These are phyloP conservation scores for Hagleromyces aurorensis DNA, from an alignment of 805 yeast genomes.

Conservation along the genomic window DNA sequence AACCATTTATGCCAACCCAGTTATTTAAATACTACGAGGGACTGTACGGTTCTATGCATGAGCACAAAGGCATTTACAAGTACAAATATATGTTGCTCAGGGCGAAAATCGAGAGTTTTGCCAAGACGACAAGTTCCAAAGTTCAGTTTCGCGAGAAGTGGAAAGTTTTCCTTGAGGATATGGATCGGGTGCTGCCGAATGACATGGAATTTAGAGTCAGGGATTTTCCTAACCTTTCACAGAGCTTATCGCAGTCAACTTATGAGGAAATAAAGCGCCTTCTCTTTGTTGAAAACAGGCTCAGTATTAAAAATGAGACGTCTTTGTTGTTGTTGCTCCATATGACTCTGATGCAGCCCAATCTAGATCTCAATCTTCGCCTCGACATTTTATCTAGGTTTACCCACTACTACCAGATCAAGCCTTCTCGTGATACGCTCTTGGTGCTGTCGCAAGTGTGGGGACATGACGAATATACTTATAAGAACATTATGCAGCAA, in stretches of 20 bases:
- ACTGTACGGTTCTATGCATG: conserved; percentile 7
- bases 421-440: too few species aligned
- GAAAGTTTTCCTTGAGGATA: conserved; percentile 27
- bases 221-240: conserved; percentile 23
- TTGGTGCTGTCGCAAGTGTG: too few species aligned
- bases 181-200: conserved; percentile 18
- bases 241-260: conserved; percentile 8
- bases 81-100: conserved; percentile 20
- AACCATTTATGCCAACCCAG: conserved; percentile 20
- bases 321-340: conserved; percentile 22
- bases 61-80: neutral
- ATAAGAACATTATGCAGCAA: too few species aligned
- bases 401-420: too few species aligned
- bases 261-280: conserved; percentile 8
- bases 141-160: conserved; percentile 25
- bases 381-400: too few species aligned
- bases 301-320: conserved; percentile 14
- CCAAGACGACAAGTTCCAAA: conserved; percentile 14
- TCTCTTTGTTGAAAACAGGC: conserved; percentile 15
- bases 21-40: conserved; percentile 16
- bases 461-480: too few species aligned
- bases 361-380: conserved; percentile 1
- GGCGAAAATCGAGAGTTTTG: conserved; percentile 26
- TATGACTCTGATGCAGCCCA: conserved; percentile 18
- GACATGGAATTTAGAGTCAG: conserved; percentile 10